phyloP scores from a whole-genome alignment of 352 stramenopile species.

The Blastocystis sp. region DNA sequence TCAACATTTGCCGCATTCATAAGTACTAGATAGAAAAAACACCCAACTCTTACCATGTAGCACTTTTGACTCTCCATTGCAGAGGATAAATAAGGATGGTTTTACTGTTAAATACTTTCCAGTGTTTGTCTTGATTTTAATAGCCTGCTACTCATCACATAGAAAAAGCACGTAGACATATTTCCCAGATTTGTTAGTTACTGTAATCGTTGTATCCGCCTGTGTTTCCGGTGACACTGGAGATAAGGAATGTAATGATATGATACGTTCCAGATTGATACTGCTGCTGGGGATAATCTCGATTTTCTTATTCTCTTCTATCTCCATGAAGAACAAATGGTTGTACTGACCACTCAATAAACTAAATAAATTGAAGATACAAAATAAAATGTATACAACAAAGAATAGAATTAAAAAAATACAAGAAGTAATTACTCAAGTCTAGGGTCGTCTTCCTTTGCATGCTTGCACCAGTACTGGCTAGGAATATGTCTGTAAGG shows the following conservation, averaged over 20 bases:
- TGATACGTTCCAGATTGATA: not conserved
- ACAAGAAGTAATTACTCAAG: conserved; percentile 56
- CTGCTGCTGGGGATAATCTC: not conserved
- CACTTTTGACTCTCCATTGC: not conserved
- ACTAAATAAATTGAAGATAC: not conserved
- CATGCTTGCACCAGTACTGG: conserved; percentile 62
- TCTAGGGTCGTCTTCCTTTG: conserved; percentile 61
- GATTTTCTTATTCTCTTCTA: not conserved
- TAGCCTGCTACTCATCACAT: not conserved
- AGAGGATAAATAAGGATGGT: conserved; percentile 3
- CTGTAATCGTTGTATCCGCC: not conserved
- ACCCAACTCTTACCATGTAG: not conserved
- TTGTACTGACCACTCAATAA: not conserved
- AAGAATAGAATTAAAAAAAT: conserved; percentile 28
- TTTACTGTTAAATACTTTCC: conserved; percentile 14
- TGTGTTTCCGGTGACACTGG: not conserved
- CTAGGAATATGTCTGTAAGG: conserved; percentile 45
- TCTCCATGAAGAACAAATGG: not conserved
- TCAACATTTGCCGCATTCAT: conserved; percentile 25
- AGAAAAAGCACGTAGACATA: not conserved
- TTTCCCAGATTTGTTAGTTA: conserved; percentile 6
- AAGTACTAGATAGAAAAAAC: not conserved
- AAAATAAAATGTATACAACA: conserved; percentile 10
- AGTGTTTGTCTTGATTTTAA: conserved; percentile 47
- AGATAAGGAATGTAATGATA: not conserved